These are phyloP conservation scores for Xylaria sp. DNA, from an alignment of 495 filamentous ascomycete genomes.

Conservation along the genomic window DNA sequence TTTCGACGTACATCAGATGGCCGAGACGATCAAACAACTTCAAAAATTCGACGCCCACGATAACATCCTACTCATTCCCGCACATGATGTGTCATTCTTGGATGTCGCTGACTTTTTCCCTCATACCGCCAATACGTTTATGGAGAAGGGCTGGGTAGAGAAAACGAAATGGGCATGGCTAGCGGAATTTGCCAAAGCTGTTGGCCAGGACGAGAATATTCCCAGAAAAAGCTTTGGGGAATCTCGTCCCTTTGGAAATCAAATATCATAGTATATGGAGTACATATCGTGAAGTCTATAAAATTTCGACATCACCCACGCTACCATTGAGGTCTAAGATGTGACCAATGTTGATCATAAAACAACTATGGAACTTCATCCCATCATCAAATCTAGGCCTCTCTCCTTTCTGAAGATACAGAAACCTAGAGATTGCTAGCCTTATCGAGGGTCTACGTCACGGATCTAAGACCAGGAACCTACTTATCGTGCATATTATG, in stretches of 20 bases:
- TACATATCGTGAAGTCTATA: neutral
- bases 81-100: constrained; percentile 59
- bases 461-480: too few relatives aligned
- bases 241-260: neutral
- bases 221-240: constrained; percentile 29
- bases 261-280: neutral
- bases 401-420: too few relatives aligned
- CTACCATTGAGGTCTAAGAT: too few relatives aligned
- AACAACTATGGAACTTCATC: too few relatives aligned
- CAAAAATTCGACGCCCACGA: constrained; percentile 59
- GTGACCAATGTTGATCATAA: too few relatives aligned
- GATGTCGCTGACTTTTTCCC: constrained; percentile 61
- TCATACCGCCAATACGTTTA: constrained; percentile 56
- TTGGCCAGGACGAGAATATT: constrained; percentile 37
- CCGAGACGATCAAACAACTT: constrained; percentile 51
- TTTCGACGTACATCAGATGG: constrained; percentile 35
- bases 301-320: too few relatives aligned
- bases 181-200: constrained; percentile 57
- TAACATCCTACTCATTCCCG: constrained; percentile 58
- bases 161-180: constrained; percentile 62
- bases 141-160: constrained; percentile 57
- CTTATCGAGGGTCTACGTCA: too few relatives aligned
- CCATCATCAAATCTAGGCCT: too few relatives aligned
- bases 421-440: too few relatives aligned
- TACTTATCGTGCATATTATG: too few relatives aligned